These are phyloP conservation scores for Diaporthe helianthi DNA, from an alignment of 2,329 filamentous ascomycete genomes.

Conservation along the genomic window DNA sequence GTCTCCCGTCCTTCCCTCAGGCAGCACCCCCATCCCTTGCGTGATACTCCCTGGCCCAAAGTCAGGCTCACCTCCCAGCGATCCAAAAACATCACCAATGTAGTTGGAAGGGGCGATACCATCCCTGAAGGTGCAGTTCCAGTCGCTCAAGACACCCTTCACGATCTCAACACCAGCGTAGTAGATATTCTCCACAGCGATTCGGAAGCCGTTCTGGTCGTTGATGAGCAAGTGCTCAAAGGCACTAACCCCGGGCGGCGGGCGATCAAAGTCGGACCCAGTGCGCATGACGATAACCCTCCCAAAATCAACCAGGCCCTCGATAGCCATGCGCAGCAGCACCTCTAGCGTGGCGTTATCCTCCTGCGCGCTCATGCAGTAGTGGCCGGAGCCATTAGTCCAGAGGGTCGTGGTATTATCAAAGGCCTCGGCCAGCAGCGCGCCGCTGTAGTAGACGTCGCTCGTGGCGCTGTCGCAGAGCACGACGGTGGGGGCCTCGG, in stretches of 20 bases:
- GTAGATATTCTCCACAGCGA: slow-evolving; percentile 72
- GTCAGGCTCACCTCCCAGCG: slow-evolving; percentile 68
- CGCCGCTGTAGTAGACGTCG: slow-evolving; percentile 75
- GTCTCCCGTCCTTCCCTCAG: slow-evolving; percentile 38
- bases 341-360: slow-evolving; percentile 74
- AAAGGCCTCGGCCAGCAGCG: slow-evolving; percentile 66
- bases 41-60: slow-evolving; percentile 65
- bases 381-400: slow-evolving; percentile 72
- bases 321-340: slow-evolving; percentile 64
- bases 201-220: slow-evolving; percentile 68
- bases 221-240: slow-evolving; percentile 65
- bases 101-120: slow-evolving; percentile 70
- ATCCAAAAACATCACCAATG: slow-evolving; percentile 75
- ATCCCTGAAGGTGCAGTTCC: slow-evolving; percentile 63
- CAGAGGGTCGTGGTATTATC: slow-evolving; percentile 68
- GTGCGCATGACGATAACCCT: slow-evolving; percentile 74
- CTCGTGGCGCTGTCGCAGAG: slow-evolving; percentile 73
- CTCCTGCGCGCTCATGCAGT: slow-evolving; percentile 77
- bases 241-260: slow-evolving; percentile 62
- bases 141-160: slow-evolving; percentile 65
- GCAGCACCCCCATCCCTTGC: slow-evolving; percentile 43
- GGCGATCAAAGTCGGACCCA: slow-evolving; percentile 74
- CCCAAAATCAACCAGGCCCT: slow-evolving; percentile 67
- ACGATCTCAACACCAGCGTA: slow-evolving; percentile 70
- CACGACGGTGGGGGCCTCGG: slow-evolving; percentile 60